These are phyloP conservation scores for Orbilia brochopaga DNA, from an alignment of 2,329 filamentous ascomycete species.

Conservation along the genomic window DNA sequence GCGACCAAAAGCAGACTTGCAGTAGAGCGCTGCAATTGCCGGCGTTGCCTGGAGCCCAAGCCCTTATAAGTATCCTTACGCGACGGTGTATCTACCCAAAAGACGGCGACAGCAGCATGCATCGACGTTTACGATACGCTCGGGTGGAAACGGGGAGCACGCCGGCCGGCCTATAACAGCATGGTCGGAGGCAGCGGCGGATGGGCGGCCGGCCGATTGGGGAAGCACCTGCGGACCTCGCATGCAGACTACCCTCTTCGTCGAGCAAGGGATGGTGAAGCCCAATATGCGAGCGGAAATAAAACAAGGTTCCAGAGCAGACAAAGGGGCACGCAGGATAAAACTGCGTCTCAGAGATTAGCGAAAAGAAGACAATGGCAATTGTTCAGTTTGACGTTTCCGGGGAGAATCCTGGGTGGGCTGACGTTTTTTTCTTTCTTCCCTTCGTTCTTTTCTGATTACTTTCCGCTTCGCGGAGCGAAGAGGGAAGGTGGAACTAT, in stretches of 20 bases:
- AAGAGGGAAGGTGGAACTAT: constrained; percentile 9
- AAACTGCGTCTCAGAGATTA: constrained; percentile 30
- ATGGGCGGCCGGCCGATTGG: not conserved
- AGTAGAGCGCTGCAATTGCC: not conserved
- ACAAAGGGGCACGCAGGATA: constrained; percentile 22
- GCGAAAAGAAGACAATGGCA: constrained; percentile 38
- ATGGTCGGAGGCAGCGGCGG: not conserved
- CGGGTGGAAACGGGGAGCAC: not conserved
- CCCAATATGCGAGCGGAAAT: constrained; percentile 50
- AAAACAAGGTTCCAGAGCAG: constrained; percentile 22
- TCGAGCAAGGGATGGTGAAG: constrained; percentile 32
- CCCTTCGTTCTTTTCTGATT: too few species aligned
- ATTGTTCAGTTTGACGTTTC: constrained; percentile 42
- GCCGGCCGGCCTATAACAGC: not conserved
- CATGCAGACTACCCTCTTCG: constrained; percentile 17
- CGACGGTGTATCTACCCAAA: not conserved
- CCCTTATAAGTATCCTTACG: not conserved
- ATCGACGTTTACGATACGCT: not conserved
- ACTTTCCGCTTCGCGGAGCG: constrained; percentile 23
- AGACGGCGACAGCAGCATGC: not conserved
- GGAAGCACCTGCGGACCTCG: constrained; percentile 10
- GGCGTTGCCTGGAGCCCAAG: not conserved
- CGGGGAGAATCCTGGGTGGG: constrained; percentile 41
- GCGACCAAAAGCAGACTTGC: constrained; percentile 1
- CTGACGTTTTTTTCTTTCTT: constrained; percentile 42